phyloP scores from a whole-genome alignment of 1,139 yeast species.

The Komagataea norvegica region DNA sequence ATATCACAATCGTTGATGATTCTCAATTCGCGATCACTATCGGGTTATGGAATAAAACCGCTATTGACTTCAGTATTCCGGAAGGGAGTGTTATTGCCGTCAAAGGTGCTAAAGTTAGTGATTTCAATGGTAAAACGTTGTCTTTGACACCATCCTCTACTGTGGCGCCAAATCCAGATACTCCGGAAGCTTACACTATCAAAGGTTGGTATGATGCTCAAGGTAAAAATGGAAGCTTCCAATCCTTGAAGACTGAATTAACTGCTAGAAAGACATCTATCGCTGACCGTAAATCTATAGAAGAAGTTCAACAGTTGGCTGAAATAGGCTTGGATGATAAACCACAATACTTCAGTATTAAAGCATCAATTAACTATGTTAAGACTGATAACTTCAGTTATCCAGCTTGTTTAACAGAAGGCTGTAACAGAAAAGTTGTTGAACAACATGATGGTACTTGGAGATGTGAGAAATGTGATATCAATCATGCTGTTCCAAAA shows the following conservation, averaged over 20 bases:
- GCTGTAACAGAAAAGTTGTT: slow-evolving; percentile 80
- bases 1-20: slow-evolving; percentile 80
- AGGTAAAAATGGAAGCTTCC: slow-evolving; percentile 61
- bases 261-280: slow-evolving; percentile 30
- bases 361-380: slow-evolving; percentile 68
- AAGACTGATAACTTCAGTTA: slow-evolving; percentile 76
- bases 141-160: slow-evolving; percentile 79
- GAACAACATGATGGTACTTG: slow-evolving; percentile 71
- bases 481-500: slow-evolving; percentile 59
- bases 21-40: slow-evolving; percentile 69
- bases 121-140: slow-evolving; percentile 82
- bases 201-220: slow-evolving; percentile 94
- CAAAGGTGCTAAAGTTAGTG: slow-evolving; percentile 86
- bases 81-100: slow-evolving; percentile 86
- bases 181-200: slow-evolving; percentile 78
- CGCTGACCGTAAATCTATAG: slow-evolving; percentile 58
- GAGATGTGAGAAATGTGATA: slow-evolving; percentile 93
- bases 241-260: slow-evolving; percentile 48
- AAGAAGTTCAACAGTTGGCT: slow-evolving; percentile 55
- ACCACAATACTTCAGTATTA: slow-evolving; percentile 72
- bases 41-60: slow-evolving; percentile 89
- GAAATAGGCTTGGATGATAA: slow-evolving; percentile 69
- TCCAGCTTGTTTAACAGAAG: slow-evolving; percentile 79
- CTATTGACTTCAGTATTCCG: slow-evolving; percentile 67
- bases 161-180: slow-evolving; percentile 76